Evolutionary conservation across 2,329 filamentous ascomycete genomes (phyloP), one percentile per base, ranked within the genome.

Genomic region (Meredithiella fracta): DNA sequence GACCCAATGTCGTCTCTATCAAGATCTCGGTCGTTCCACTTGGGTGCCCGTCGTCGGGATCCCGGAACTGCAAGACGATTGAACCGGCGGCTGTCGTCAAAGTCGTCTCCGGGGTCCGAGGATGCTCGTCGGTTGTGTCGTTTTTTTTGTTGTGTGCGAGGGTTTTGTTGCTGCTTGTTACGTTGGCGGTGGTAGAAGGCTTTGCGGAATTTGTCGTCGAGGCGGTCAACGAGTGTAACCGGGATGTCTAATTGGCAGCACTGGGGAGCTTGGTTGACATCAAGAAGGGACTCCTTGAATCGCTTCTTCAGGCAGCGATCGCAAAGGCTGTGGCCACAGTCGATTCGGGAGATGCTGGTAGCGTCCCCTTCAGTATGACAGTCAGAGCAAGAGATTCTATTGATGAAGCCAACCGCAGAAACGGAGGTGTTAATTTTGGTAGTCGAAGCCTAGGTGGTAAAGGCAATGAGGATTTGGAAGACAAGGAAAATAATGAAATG

Each of bases 261-360:
- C 64, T 75, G 78, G 0, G 89, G 89, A 17, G 89, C 87, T 86
- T 94, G 94, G 61, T 87, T 82, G 59, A 81, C 77, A 65, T 94
- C 86, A 44, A 75, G 82, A 60, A 90, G 73, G 9, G 87, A 92
- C 59, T 87, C 74, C 55, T 75, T 79, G 68, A 94, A 94, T 57
- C 80, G 76, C 52, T 80, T 78, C 66, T 80, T 83, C 42, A 95
- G 72, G 66, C 89, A 94, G 6, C 74, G 66, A 60, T 85, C 75
- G 67, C 89, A 94, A 83, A 91, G 89, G 60, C 80, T 78, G 67
- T 94, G 88, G 2, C 80, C 80, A 65, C 89, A 94, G 61, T 79
- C 77, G 37, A 94, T 76, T 65, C 82, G 85, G 38, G 81, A 81
- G 34, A 83, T 77, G 66, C 79, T 81, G 58, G 73, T 73, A 11